Evolutionary conservation across 495 filamentous ascomycete genomes (phyloP).

Genomic region (Niebla homalea): DNA sequence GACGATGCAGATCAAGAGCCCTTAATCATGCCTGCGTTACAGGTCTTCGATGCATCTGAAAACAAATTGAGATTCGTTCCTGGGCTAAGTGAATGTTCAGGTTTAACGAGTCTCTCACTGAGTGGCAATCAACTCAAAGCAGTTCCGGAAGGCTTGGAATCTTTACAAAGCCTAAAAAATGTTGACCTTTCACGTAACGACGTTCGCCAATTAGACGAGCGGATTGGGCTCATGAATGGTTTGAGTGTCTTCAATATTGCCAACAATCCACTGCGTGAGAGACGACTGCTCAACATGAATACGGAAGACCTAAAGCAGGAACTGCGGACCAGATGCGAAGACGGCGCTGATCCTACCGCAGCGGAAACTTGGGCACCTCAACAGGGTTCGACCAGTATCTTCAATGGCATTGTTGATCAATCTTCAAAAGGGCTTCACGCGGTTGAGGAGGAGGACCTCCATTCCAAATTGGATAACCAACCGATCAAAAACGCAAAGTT

Average conservation of each 20-base stretch:
- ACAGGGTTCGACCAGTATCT: slow-evolving; percentile 23
- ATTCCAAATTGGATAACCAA: slow-evolving; percentile 27
- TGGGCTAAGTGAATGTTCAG: slow-evolving; percentile 54
- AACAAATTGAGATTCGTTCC: slow-evolving; percentile 67
- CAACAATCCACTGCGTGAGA: slow-evolving; percentile 79
- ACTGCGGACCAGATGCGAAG: slow-evolving; percentile 49
- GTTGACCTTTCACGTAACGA: slow-evolving; percentile 78
- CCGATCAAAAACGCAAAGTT: slow-evolving; percentile 48
- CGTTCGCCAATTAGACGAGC: slow-evolving; percentile 58
- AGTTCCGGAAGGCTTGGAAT: slow-evolving; percentile 61
- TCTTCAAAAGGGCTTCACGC: slow-evolving; percentile 49
- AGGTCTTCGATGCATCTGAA: slow-evolving; percentile 55
- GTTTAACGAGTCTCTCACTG: slow-evolving; percentile 55
- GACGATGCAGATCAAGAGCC: slow-evolving; percentile 25
- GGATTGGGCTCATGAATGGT: slow-evolving; percentile 67
- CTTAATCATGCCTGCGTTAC: slow-evolving; percentile 57
- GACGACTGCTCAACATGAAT: slow-evolving; percentile 64
- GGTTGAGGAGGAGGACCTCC: slow-evolving; percentile 32
- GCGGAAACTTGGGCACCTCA: slow-evolving; percentile 32
- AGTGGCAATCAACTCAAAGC: slow-evolving; percentile 66
- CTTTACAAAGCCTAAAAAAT: slow-evolving; percentile 50
- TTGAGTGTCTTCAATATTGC: slow-evolving; percentile 59
- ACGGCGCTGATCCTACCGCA: slow-evolving; percentile 27
- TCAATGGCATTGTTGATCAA: slow-evolving; percentile 61
- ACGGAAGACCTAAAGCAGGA: slow-evolving; percentile 73